phyloP scores from a whole-genome alignment of 2,329 filamentous ascomycete species.

The Proliferodiscus dingleyae region DNA sequence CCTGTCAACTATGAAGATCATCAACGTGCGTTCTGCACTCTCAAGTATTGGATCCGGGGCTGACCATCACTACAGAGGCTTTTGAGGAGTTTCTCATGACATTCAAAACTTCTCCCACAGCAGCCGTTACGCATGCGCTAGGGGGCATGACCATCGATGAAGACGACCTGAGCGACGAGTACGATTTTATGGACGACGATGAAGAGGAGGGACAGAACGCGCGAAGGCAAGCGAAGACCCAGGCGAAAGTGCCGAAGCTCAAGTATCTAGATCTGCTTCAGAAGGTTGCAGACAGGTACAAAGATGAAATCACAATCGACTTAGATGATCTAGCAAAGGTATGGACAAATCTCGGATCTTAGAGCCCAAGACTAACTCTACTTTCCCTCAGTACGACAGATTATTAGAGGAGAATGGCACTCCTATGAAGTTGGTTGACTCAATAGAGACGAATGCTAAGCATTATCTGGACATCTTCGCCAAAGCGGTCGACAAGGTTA shows the following conservation, averaged over 20 bases:
- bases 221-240: constrained; percentile 41
- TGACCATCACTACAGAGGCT: constrained; percentile 47
- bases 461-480: constrained; percentile 94
- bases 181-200: constrained; percentile 86
- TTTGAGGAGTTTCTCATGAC: constrained; percentile 84
- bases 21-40: constrained; percentile 54
- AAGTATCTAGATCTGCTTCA: constrained; percentile 91
- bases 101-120: constrained; percentile 76
- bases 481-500: constrained; percentile 77
- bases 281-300: constrained; percentile 74
- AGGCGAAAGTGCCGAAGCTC: constrained; percentile 56
- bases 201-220: constrained; percentile 49
- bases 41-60: constrained; percentile 7
- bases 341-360: constrained; percentile 42
- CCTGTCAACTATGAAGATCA: constrained; percentile 86
- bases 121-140: constrained; percentile 74
- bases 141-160: constrained; percentile 82
- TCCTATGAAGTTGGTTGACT: constrained; percentile 66
- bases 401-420: constrained; percentile 54
- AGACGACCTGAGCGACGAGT: constrained; percentile 81
- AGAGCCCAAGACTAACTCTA: constrained; percentile 5
- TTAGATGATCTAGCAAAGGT: constrained; percentile 80
- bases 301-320: constrained; percentile 77
- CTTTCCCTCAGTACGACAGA: constrained; percentile 59
- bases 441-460: constrained; percentile 84